Base-by-base conservation (phyloP, 192 early-diverging fungal species). In the Backusella westeae region DNA sequence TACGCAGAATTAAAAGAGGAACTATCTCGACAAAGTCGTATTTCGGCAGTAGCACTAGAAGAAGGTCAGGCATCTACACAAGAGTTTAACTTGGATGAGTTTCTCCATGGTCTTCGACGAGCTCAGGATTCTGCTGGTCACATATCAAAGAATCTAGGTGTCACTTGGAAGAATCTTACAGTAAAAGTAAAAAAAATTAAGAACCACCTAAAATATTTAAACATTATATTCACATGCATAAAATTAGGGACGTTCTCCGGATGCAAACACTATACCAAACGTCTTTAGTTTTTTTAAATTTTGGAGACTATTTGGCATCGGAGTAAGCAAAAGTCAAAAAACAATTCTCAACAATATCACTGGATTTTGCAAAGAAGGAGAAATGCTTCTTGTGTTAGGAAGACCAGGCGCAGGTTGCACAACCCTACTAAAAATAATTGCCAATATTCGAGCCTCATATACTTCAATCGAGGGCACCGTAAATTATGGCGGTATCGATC, bases 281-380 rank as follows among this genome's bases (percentile, higher is more conserved):
- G 0, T 63, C 8, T 63, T 63, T 29, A 63, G 23, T 29, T 63
- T 63, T 63, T 63, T 63, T 29, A 63, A 63, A 26, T 14, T 63
- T 29, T 63, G 56, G 56, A 63, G 26, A 63, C 4, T 29, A 26
- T 29, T 63, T 26, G 56, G 56, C 6, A 63, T 63, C 29, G 56
- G 23, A 63, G 26, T 29, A 12, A 63, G 56, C 26, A 63, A 63
- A 14, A 29, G 15, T 4, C 32, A 77, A 49, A 69, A 59, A 52
- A 84, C 72, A 29, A 91, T 96, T 67, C 81, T 94, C 14, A 46
- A 82, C 53, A 77, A 83, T 29, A 78, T 91, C 69, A 87, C 82
- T 26, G 94, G 94, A 14, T 91, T 90, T 69, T 84, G 90, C 29
- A 87, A 89, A 46, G 89, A 91, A 26, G 93, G 94, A 34, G 93